phyloP scores from a whole-genome alignment of 306 rosid species.

The peach (Prunus persica) region DNA sequence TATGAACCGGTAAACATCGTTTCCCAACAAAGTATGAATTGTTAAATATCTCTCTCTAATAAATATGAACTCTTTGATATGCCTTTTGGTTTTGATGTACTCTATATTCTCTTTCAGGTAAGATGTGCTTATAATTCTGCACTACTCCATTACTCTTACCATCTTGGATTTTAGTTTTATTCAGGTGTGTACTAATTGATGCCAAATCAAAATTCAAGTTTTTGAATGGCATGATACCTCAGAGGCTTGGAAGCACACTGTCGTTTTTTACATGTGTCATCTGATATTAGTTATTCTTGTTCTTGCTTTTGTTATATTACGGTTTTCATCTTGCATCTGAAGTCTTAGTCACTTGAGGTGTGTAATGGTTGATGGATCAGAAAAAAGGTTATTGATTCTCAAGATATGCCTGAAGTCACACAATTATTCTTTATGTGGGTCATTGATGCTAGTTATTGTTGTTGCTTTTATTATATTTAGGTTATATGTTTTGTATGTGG shows the following conservation, averaged over 20 bases:
- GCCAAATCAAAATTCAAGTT: not conserved
- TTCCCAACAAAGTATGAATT: not conserved
- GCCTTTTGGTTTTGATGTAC: not conserved
- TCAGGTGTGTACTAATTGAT: conserved; percentile 2
- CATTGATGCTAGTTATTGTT: not conserved
- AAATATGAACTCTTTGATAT: not conserved
- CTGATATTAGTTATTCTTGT: not conserved
- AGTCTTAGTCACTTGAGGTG: not conserved
- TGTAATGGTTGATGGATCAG: not conserved
- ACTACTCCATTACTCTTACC: conserved; percentile 4
- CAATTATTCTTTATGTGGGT: not conserved
- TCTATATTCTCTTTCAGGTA: conserved; percentile 6
- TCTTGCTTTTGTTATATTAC: not conserved
- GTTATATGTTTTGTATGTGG: not conserved
- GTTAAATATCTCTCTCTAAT: not conserved
- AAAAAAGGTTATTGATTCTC: not conserved
- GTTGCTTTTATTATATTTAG: not conserved
- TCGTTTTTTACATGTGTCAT: not conserved
- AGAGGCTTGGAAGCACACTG: not conserved
- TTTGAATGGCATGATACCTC: not conserved
- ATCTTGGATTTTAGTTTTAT: conserved; percentile 9
- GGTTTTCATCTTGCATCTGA: not conserved
- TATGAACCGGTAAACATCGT: not conserved
- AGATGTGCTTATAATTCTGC: conserved; percentile 8
- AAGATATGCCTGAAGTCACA: not conserved